Percentiles rank a stretch among this genome's conserved stretches.
These are phyloP conservation scores for Harringtonia lauricola DNA, from an alignment of 2,329 filamentous ascomycete genomes.

Conservation along the genomic window DNA sequence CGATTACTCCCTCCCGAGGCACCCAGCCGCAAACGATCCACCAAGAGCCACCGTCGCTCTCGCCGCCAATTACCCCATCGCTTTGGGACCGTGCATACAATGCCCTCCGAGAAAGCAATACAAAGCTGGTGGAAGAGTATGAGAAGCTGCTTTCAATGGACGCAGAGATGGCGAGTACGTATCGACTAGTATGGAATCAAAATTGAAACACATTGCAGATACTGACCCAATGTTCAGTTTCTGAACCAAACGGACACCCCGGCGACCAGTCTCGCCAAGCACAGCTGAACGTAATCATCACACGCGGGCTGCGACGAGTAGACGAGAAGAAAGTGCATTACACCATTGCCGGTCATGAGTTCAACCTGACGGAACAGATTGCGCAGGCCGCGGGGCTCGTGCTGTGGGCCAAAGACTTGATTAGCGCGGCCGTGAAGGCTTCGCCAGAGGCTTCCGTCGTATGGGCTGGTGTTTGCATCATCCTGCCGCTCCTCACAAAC, in stretches of 20 bases:
- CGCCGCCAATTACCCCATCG: too few species aligned
- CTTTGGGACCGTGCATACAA: conserved; percentile 19
- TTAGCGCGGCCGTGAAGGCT: conserved; percentile 17
- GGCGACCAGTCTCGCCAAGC: neutral
- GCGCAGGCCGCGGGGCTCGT: conserved; percentile 12
- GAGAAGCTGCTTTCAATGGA: conserved; percentile 12
- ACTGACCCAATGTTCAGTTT: conserved; percentile 2
- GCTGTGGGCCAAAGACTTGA: conserved; percentile 13
- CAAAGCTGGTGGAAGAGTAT: conserved; percentile 14
- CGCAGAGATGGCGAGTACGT: neutral
- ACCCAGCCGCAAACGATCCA: too few species aligned
- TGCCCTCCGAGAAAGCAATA: conserved; percentile 12
- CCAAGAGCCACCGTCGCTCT: too few species aligned
- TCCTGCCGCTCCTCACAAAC: conserved; percentile 24
- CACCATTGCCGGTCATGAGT: conserved; percentile 12
- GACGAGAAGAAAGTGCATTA: conserved; percentile 11
- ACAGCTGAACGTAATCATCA: conserved; percentile 9
- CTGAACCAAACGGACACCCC: neutral
- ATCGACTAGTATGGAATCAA: too few species aligned
- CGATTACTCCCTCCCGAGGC: too few species aligned
- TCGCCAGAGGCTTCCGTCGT: conserved; percentile 20
- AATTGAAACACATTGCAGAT: neutral
- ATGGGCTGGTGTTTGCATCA: conserved; percentile 24
- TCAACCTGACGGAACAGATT: conserved; percentile 13
- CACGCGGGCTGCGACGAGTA: conserved; percentile 9